Percentiles rank a stretch among this genome's conserved stretches.
These are phyloP conservation scores for Diaporthe eres DNA, from an alignment of 2,329 filamentous ascomycete genomes.

Conservation along the genomic window DNA sequence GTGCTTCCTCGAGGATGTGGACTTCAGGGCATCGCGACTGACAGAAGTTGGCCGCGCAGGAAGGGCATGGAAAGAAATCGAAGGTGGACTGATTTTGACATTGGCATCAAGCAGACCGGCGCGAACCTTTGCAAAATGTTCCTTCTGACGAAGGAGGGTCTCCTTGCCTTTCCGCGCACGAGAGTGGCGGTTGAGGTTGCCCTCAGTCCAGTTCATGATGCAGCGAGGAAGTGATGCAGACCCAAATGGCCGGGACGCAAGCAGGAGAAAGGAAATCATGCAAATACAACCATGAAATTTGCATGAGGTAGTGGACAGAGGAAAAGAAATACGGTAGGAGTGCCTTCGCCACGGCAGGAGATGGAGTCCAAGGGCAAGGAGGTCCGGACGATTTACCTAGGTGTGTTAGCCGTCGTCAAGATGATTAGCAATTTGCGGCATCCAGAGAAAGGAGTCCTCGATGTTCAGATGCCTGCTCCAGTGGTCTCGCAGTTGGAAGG, in stretches of 20 bases:
- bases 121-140: slow-evolving; percentile 62
- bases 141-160: slow-evolving; percentile 57
- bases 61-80: slow-evolving; percentile 48
- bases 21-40: slow-evolving; percentile 25
- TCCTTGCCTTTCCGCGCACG: slow-evolving; percentile 53
- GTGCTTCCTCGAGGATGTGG: slow-evolving; percentile 41
- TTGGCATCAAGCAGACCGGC: slow-evolving; percentile 49
- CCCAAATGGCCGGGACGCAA: background rate
- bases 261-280: background rate
- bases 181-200: slow-evolving; percentile 59
- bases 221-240: background rate
- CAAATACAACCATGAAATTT: background rate
- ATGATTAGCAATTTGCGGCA: background rate
- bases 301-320: background rate
- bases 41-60: slow-evolving; percentile 42
- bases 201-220: slow-evolving; percentile 66
- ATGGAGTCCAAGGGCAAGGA: background rate
- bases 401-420: background rate
- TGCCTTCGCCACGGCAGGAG: background rate
- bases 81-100: slow-evolving; percentile 50
- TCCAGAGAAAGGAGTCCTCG: background rate
- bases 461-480: background rate
- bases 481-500: background rate
- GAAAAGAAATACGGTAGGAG: background rate
- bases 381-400: too few relatives aligned